These are phyloP conservation scores for Elongisporangium undulatum DNA, from an alignment of 352 stramenopile species.

Conservation along the genomic window DNA sequence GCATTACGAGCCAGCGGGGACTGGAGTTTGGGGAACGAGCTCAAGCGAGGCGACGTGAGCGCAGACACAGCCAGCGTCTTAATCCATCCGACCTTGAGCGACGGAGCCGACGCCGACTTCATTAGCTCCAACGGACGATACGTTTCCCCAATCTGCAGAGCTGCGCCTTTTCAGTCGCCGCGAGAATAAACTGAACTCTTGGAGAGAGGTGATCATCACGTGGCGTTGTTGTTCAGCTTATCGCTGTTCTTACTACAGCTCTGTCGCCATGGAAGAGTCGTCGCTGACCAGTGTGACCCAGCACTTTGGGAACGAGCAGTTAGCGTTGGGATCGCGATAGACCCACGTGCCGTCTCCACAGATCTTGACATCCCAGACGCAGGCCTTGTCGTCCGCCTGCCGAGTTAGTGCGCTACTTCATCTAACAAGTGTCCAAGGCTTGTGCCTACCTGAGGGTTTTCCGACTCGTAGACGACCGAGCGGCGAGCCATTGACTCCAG, in stretches of 20 bases:
- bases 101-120: not conserved
- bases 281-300: conserved; percentile 16
- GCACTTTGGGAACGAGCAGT: conserved; percentile 52
- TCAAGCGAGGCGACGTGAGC: conserved; percentile 13
- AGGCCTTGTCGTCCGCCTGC: conserved; percentile 22
- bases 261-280: not conserved
- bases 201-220: too few species aligned
- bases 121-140: not conserved
- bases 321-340: conserved; percentile 32
- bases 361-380: conserved; percentile 57
- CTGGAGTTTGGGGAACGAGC: conserved; percentile 10
- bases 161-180: not conserved
- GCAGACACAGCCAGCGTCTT: conserved; percentile 15
- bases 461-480: conserved; percentile 7
- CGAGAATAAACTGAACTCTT: not conserved
- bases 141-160: not conserved
- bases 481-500: conserved; percentile 1
- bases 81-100: conserved; percentile 10
- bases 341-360: conserved; percentile 67
- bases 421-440: not conserved
- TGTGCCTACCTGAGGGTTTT: conserved; percentile 34
- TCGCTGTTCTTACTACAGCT: too few species aligned
- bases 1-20: not conserved
- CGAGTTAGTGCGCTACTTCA: not conserved
- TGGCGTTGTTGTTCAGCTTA: not conserved